These are phyloP conservation scores for Polygonum maritimum DNA, from an alignment of 148 eudicot species.

Conservation along the genomic window DNA sequence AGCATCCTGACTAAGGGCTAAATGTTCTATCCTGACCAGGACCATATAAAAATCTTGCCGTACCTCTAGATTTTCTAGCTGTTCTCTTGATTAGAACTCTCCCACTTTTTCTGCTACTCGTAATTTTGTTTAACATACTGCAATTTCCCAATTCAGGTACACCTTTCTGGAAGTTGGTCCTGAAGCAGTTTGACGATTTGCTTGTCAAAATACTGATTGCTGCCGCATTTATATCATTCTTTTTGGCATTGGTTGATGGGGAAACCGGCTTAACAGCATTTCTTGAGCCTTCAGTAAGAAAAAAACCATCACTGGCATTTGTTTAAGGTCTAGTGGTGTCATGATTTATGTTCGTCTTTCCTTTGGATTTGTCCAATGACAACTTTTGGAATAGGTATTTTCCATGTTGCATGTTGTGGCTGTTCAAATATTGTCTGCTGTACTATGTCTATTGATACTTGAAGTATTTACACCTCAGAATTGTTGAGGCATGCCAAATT, in stretches of 20 bases:
- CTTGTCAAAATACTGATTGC: conserved; percentile 95
- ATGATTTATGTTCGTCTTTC: neutral
- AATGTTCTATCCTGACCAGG: neutral
- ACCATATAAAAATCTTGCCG: neutral
- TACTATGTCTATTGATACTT: neutral
- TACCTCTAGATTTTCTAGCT: neutral
- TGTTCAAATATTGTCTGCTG: neutral
- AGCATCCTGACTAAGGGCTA: neutral
- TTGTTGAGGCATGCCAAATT: neutral
- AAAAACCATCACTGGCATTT: neutral
- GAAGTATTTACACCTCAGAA: neutral
- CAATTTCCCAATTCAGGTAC: conserved; percentile 53
- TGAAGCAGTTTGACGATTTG: conserved; percentile 98
- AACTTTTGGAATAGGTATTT: neutral
- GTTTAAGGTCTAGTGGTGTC: neutral
- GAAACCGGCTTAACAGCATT: conserved; percentile 95
- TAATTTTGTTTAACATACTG: neutral
- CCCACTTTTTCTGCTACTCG: neutral
- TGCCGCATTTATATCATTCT: conserved; percentile 80
- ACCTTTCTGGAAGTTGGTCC: conserved; percentile 90
- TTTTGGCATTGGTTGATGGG: conserved; percentile 89
- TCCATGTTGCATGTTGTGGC: neutral
- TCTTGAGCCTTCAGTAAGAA: conserved; percentile 92
- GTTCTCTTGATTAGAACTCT: neutral
- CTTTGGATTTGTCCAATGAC: neutral